Base-by-base conservation (phyloP, 1,139 yeast genomes). In the Scheffersomyces titani region DNA sequence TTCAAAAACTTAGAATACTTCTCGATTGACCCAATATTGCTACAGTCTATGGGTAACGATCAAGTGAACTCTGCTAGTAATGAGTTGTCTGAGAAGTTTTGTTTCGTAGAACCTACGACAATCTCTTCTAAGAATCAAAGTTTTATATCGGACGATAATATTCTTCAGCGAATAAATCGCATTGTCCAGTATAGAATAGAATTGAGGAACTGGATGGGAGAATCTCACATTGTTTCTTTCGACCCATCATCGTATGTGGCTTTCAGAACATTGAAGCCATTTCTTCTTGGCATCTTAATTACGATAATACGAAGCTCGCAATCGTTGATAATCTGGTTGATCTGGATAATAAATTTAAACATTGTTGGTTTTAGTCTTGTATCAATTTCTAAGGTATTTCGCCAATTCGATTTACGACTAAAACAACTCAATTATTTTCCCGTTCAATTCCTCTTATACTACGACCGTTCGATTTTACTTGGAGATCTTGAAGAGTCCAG, bases 381-480 rank as follows among this genome's bases (percentile, higher is more conserved):
- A 3, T 52, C 64, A 2, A 24, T 80, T 0, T 88, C 92, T 7
- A 88, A 89, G 5, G 81, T 88, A 0, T 86, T 91, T 5, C 87
- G 89, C 63, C 98, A 93, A 69, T 73, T 92, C 1, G 97, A 92
- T 66, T 74, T 92, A 50, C 76, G 98, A 52, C 73, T 91, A 19
- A 88, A 87, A 61, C 98, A 93, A 67, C 70, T 92, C 44, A 85
- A 91, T 62, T 88, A 85, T 65, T 85, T 93, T 67, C 98, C 98
- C 0, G 79, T 86, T 1, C 98, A 93, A 66, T 92, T 90, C 65
- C 69, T 87, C 55, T 84, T 88, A 59, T 80, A 78, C 59, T 76
- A 76, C 58, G 77, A 78, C 59, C 70, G 73, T 52, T 68, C 65
- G 19, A 65, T 74, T 45, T 63, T 74, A 40, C 73, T 73, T 54